phyloP scores from a whole-genome alignment of 495 filamentous ascomycete species.

The Bacidia gigantensis region DNA sequence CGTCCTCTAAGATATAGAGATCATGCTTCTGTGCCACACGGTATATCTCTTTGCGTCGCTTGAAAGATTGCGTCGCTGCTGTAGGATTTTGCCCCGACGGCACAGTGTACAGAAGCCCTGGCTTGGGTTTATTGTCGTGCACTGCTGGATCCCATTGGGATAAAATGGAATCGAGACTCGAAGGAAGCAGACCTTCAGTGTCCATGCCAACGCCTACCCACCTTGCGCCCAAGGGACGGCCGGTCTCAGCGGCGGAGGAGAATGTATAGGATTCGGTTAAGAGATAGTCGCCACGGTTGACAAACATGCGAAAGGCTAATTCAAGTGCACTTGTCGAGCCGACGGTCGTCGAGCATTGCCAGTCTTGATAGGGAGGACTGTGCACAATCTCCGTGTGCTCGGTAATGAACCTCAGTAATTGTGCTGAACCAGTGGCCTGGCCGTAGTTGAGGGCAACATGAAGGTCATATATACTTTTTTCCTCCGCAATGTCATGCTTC shows the following conservation, averaged over 20 bases:
- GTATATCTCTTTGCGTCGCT: constrained; percentile 60
- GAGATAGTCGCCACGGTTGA: constrained; percentile 54
- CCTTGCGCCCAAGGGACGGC: constrained; percentile 58
- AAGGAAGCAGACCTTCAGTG: constrained; percentile 57
- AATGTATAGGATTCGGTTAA: constrained; percentile 84
- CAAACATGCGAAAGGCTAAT: constrained; percentile 62
- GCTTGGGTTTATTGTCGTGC: constrained; percentile 48
- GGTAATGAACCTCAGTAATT: constrained; percentile 74
- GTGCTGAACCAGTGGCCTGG: constrained; percentile 70
- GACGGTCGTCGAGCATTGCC: constrained; percentile 59
- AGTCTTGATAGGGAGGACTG: constrained; percentile 69
- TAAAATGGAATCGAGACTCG: constrained; percentile 50
- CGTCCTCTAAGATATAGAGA: constrained; percentile 81
- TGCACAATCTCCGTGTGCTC: constrained; percentile 83
- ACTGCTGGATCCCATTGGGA: constrained; percentile 46
- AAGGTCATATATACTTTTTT: constrained; percentile 58
- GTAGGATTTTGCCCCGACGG: constrained; percentile 83
- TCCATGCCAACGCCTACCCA: constrained; percentile 68
- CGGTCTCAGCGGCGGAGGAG: constrained; percentile 67
- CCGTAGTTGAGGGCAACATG: constrained; percentile 80
- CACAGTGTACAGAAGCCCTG: constrained; percentile 59
- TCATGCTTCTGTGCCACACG: constrained; percentile 67
- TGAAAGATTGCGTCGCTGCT: constrained; percentile 59
- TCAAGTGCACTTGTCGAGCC: constrained; percentile 73
- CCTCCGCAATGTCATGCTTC: constrained; percentile 67